Percentiles rank a stretch among this genome's conserved stretches.
Conservation (phyloP, 495 filamentous ascomycete genomes). For the Penicillium salamii region DNA sequence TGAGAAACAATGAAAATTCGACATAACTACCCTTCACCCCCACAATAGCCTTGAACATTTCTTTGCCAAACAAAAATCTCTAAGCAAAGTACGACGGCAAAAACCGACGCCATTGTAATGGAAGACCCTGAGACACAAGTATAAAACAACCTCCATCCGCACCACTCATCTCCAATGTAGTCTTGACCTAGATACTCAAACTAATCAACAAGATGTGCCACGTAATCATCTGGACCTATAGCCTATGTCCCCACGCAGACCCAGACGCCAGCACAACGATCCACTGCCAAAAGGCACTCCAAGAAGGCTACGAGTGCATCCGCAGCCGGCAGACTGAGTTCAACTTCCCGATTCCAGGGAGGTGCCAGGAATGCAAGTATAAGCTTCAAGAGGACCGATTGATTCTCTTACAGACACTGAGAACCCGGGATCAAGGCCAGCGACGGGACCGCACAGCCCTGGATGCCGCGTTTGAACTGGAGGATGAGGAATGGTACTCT, state of each 20-base stretch:
- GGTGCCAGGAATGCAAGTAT: background rate
- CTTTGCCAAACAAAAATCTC: background rate
- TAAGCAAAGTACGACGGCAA: background rate
- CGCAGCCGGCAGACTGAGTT: background rate
- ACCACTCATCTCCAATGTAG: background rate
- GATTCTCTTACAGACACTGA: background rate
- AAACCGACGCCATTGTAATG: background rate
- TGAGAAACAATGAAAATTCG: no score
- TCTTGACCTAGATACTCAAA: no score
- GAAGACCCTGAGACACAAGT: background rate
- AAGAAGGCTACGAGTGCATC: conserved; percentile 21
- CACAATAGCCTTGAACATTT: background rate
- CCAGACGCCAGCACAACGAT: conserved; percentile 11
- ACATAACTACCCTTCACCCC: background rate
- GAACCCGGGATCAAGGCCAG: background rate
- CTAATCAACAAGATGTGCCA: conserved; percentile 31
- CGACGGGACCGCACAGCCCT: no score
- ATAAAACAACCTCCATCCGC: background rate
- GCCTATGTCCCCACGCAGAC: conserved; percentile 22
- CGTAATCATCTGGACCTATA: conserved; percentile 27
- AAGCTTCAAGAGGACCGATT: background rate
- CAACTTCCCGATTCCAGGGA: background rate
- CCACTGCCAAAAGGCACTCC: conserved; percentile 17
- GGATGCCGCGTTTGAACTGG: no score
- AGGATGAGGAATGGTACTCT: background rate